Percentiles rank a stretch among this genome's conserved stretches.
Evolutionary conservation across 2,329 filamentous ascomycete species (phyloP).

Genomic region (Colletotrichum sp.): DNA sequence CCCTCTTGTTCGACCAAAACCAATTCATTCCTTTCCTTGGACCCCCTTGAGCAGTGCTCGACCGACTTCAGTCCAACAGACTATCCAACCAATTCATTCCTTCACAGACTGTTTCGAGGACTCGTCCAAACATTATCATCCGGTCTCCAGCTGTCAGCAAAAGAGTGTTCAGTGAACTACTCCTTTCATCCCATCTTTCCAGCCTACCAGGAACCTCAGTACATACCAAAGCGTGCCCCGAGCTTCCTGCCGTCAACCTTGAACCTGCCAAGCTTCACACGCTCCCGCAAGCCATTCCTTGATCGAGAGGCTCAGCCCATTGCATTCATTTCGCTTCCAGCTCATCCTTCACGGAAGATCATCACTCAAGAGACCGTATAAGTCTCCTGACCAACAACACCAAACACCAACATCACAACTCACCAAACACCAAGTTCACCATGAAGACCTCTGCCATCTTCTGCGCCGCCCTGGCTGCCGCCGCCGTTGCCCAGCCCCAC

Average conservation of each 20-base stretch:
- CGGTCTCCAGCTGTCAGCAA: neutral
- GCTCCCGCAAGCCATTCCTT: slow-evolving; percentile 18
- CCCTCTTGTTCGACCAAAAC: slow-evolving; percentile 19
- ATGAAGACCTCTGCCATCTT: slow-evolving; percentile 50
- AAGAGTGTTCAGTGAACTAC: slow-evolving; percentile 20
- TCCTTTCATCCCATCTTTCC: slow-evolving; percentile 15
- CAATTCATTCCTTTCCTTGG: slow-evolving; percentile 18
- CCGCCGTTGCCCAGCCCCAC: slow-evolving; percentile 57
- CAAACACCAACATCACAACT: neutral
- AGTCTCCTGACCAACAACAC: neutral
- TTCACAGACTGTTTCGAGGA: slow-evolving; percentile 10
- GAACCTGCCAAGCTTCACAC: slow-evolving; percentile 2
- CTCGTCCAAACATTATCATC: slow-evolving; percentile 11
- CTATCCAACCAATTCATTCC: slow-evolving; percentile 13
- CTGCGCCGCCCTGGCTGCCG: slow-evolving; percentile 47
- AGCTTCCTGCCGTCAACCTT: slow-evolving; percentile 8
- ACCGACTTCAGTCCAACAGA: slow-evolving; percentile 3
- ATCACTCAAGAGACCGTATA: neutral
- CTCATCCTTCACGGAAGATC: slow-evolving; percentile 4
- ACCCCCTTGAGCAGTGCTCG: slow-evolving; percentile 20
- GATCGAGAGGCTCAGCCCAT: slow-evolving; percentile 3
- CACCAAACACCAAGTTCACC: neutral
- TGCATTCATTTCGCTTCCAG: slow-evolving; percentile 22
- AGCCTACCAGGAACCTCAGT: slow-evolving; percentile 2
- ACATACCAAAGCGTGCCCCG: slow-evolving; percentile 14